Conservation (phyloP, 139 green algal species). For the Trebouxia sp. region DNA sequence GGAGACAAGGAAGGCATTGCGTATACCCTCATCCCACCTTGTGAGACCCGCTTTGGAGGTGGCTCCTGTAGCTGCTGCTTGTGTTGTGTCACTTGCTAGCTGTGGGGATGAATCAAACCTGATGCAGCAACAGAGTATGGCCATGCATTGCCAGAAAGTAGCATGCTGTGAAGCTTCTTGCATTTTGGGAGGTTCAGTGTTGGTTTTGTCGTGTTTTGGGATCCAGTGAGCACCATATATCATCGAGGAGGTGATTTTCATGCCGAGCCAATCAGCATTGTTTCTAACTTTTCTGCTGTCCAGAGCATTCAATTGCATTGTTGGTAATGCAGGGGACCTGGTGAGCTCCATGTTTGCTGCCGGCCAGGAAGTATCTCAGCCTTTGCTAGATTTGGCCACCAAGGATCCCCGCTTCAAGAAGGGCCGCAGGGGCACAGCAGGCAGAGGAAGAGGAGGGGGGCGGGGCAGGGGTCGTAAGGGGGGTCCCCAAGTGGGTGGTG, state of each 20-base stretch:
- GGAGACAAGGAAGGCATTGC: constrained; percentile 92
- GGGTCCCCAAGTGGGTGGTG: constrained; percentile 58
- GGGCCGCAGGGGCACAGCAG: constrained; percentile 29
- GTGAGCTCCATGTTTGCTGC: constrained; percentile 66
- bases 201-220: background rate
- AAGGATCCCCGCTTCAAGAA: constrained; percentile 49
- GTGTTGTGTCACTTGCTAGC: too few species aligned
- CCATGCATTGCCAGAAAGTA: background rate
- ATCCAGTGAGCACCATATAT: background rate
- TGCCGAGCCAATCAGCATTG: too few species aligned
- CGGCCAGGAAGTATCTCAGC: constrained; percentile 74
- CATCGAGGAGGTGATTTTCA: too few species aligned
- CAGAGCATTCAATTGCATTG: too few species aligned
- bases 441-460: constrained; percentile 5
- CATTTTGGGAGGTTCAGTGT: too few species aligned
- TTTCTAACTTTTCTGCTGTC: too few species aligned
- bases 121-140: background rate
- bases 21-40: constrained; percentile 78
- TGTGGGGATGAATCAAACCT: background rate
- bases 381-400: constrained; percentile 70
- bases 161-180: too few species aligned
- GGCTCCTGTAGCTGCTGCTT: too few species aligned
- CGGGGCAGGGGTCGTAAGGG: constrained; percentile 32
- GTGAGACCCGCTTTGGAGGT: constrained; percentile 69
- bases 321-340: constrained; percentile 66